Percentiles rank a stretch among this genome's conserved stretches.
Evolutionary conservation across 108 stramenopile genomes (phyloP).

Genomic region (Nitzschia sp.): DNA sequence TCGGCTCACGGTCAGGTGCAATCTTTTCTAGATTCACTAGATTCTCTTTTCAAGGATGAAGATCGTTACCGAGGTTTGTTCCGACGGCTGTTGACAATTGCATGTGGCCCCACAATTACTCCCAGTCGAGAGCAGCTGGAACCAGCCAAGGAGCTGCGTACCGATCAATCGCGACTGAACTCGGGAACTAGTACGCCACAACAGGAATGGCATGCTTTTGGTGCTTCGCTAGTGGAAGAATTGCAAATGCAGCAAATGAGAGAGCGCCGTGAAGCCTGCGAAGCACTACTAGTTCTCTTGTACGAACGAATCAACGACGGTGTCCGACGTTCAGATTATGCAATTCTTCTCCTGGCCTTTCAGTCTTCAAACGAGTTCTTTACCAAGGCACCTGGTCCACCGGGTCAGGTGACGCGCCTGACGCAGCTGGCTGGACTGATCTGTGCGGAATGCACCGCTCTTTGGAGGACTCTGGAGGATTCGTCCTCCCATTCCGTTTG

Average conservation of each 20-base stretch:
- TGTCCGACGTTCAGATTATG: conserved; percentile 42
- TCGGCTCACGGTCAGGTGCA: neutral
- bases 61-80: conserved; percentile 24
- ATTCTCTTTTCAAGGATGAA: conserved; percentile 5
- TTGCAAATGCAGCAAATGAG: conserved; percentile 5
- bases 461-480: conserved; percentile 55
- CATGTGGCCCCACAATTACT: conserved; percentile 5
- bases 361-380: conserved; percentile 4
- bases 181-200: neutral
- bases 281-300: conserved; percentile 53
- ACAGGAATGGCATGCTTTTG: conserved; percentile 2
- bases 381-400: neutral
- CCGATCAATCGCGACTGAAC: neutral
- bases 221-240: conserved; percentile 3
- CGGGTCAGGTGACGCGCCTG: neutral
- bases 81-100: conserved; percentile 18
- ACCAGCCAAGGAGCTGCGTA: conserved; percentile 13
- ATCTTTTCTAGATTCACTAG: conserved; percentile 25
- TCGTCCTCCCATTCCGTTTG: conserved; percentile 20
- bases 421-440: conserved; percentile 51
- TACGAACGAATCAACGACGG: conserved; percentile 64
- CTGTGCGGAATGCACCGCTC: conserved; percentile 58
- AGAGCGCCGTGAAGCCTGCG: conserved; percentile 58
- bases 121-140: conserved; percentile 18
- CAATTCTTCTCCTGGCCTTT: conserved; percentile 17